Conservation (phyloP, 768 basidiomycete species). For the Phallus indusiatus region DNA sequence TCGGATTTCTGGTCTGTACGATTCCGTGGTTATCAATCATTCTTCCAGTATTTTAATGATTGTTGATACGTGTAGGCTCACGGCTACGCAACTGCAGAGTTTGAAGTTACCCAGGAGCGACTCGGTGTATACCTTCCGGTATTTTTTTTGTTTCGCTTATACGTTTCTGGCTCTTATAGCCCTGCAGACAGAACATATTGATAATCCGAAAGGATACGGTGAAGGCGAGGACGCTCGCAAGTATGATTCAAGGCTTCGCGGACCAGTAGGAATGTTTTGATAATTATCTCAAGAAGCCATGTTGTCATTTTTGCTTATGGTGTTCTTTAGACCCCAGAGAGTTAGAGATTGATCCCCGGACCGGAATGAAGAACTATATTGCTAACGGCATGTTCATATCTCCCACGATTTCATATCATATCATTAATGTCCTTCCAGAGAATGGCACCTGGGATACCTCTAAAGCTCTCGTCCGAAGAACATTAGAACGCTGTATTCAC, state of each 20-base stretch:
- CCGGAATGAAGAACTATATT: conserved; percentile 95
- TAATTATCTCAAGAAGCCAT: neutral
- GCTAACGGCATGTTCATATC: conserved; percentile 48
- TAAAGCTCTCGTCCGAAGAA: conserved; percentile 63
- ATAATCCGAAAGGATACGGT: conserved; percentile 88
- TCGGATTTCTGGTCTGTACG: conserved; percentile 73
- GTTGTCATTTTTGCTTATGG: neutral
- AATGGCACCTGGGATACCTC: conserved; percentile 83
- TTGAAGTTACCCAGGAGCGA: conserved; percentile 77
- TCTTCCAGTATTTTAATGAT: neutral
- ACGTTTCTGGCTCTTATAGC: conserved; percentile 2
- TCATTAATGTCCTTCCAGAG: conserved; percentile 32
- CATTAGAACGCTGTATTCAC: conserved; percentile 70
- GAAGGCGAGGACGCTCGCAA: conserved; percentile 73
- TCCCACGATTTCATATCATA: neutral
- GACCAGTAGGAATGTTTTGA: conserved; percentile 61
- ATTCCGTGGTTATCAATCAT: neutral
- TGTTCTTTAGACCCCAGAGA: conserved; percentile 49
- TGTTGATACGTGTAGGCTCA: conserved; percentile 39
- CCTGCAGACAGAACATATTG: conserved; percentile 70
- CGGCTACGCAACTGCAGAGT: conserved; percentile 74
- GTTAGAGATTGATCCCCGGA: conserved; percentile 72
- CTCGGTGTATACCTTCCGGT: conserved; percentile 82
- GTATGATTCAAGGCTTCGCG: conserved; percentile 68
- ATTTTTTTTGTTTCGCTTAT: conserved; percentile 16